Percentiles rank a stretch among this genome's conserved stretches.
Evolutionary conservation across 2,329 filamentous ascomycete species (phyloP).

Genomic region (Curvularia eragrostidis): DNA sequence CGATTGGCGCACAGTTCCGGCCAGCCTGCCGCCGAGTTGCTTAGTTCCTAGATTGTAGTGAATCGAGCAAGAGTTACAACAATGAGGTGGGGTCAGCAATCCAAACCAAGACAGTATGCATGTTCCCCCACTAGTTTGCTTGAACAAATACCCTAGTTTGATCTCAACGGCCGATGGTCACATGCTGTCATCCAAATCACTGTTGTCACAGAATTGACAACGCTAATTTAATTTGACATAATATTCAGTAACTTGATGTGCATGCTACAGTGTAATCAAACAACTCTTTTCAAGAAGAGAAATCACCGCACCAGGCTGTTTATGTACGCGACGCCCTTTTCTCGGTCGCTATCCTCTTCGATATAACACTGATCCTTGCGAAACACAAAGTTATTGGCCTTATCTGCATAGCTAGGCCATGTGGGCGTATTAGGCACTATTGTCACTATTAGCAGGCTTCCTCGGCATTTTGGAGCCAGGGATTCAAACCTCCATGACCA

Average conservation of each 20-base stretch:
- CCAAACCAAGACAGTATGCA: neutral
- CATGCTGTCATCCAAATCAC: neutral
- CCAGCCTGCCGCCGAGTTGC: neutral
- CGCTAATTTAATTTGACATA: neutral
- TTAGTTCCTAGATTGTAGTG: neutral
- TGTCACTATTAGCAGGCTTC: neutral
- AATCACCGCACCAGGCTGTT: constrained; percentile 31
- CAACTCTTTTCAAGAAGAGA: neutral
- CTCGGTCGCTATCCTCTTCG: constrained; percentile 32
- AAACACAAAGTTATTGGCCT: constrained; percentile 38
- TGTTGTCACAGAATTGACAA: neutral
- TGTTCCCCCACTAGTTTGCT: neutral
- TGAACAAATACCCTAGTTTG: neutral
- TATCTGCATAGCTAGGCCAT: constrained; percentile 33
- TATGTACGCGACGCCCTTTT: constrained; percentile 32
- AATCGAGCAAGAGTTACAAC: neutral
- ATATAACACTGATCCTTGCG: constrained; percentile 36
- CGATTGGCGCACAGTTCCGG: neutral
- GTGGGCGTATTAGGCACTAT: constrained; percentile 20
- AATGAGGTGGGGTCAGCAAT: neutral
- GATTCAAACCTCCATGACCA: constrained; percentile 31
- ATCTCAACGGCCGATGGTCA: neutral
- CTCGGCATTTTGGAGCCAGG: no score
- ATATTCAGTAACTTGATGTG: neutral
- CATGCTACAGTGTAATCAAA: no score